Conservation (phyloP, 2,329 filamentous ascomycete species). For the Hansfordia pulvinata region DNA sequence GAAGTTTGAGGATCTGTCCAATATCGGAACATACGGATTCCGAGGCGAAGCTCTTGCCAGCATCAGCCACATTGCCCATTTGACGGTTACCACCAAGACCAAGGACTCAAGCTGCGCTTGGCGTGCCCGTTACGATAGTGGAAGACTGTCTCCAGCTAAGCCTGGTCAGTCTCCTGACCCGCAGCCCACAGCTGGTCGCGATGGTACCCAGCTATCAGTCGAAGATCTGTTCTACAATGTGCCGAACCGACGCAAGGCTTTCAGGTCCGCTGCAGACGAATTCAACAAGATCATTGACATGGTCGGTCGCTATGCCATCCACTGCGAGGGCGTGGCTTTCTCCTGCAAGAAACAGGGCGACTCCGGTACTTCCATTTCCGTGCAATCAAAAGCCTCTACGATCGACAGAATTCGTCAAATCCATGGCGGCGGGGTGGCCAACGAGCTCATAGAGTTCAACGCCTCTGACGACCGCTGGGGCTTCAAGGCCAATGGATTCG, state of each 20-base stretch:
- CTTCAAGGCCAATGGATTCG: constrained; percentile 68
- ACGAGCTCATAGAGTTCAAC: constrained; percentile 70
- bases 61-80: constrained; percentile 95
- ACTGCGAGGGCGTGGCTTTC: constrained; percentile 83
- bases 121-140: constrained; percentile 77
- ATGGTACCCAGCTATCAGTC: constrained; percentile 88
- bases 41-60: constrained; percentile 91
- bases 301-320: constrained; percentile 83
- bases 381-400: constrained; percentile 57
- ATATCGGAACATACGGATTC: constrained; percentile 94
- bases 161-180: constrained; percentile 79
- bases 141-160: constrained; percentile 69
- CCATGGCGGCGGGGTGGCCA: constrained; percentile 71
- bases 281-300: constrained; percentile 97
- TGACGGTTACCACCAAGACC: constrained; percentile 89
- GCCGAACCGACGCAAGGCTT: constrained; percentile 74
- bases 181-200: constrained; percentile 74
- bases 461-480: constrained; percentile 65
- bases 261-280: constrained; percentile 83
- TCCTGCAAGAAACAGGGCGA: constrained; percentile 96
- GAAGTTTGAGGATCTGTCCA: constrained; percentile 79
- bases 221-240: constrained; percentile 98
- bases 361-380: constrained; percentile 66
- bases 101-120: constrained; percentile 79
- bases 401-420: constrained; percentile 84